Evolutionary conservation across 495 filamentous ascomycete genomes (phyloP).

Genomic region (Aspergillus biplanus): DNA sequence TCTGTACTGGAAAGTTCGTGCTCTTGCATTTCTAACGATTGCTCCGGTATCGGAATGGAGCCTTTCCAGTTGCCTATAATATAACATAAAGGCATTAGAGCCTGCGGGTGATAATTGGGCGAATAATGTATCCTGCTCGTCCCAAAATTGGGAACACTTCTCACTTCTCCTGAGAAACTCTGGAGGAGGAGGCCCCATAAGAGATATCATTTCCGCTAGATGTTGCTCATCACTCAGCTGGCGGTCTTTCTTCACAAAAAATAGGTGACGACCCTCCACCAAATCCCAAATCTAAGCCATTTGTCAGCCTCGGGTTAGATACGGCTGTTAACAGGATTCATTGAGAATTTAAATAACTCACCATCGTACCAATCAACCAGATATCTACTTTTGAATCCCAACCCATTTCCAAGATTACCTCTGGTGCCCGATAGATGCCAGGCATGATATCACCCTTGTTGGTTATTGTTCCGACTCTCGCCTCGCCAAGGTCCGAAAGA

Average conservation of each 20-base stretch:
- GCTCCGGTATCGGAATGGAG: conserved; percentile 26
- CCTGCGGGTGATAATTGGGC: neutral
- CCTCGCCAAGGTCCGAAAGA: conserved; percentile 32
- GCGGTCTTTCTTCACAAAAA: conserved; percentile 24
- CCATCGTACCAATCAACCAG: conserved; percentile 44
- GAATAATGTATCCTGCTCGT: conserved; percentile 27
- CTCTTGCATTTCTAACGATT: conserved; percentile 27
- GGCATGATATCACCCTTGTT: conserved; percentile 37
- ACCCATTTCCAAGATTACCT: conserved; percentile 38
- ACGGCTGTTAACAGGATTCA: neutral
- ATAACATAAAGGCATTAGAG: conserved; percentile 7
- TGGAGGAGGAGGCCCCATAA: conserved; percentile 38
- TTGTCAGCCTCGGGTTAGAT: conserved; percentile 6
- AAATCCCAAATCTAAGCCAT: conserved; percentile 26
- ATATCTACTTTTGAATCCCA: conserved; percentile 46
- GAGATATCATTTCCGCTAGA: conserved; percentile 39
- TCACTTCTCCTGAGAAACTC: conserved; percentile 34
- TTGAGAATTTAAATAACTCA: conserved; percentile 17
- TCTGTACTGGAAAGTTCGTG: conserved; percentile 27
- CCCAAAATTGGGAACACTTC: conserved; percentile 31
- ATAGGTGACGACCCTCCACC: conserved; percentile 20
- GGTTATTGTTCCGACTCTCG: conserved; percentile 22
- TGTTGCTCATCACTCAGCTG: conserved; percentile 35
- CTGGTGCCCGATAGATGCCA: conserved; percentile 41
- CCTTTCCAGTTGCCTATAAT: conserved; percentile 32